phyloP scores from a whole-genome alignment of 2,329 filamentous ascomycete genomes.

The Pseudomassariella vexata region DNA sequence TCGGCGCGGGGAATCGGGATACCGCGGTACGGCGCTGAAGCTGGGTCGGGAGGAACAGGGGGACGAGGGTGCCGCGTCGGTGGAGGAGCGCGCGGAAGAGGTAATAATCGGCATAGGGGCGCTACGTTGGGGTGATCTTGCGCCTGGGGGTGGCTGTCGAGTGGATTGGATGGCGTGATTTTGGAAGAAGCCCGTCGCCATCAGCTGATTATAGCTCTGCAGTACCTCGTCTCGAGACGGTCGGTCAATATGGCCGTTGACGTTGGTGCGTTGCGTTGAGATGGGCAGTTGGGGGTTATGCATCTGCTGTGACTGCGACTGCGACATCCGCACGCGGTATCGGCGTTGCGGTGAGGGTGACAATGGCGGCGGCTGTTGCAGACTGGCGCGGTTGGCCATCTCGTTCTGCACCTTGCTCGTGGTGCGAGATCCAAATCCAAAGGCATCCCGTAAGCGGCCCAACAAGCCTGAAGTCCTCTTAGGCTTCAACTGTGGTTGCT shows the following conservation, averaged over 20 bases:
- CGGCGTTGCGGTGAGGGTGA: no score
- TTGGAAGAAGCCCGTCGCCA: conserved; percentile 53
- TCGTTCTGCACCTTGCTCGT: conserved; percentile 12
- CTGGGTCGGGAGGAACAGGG: conserved; percentile 14
- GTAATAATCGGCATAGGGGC: conserved; percentile 1
- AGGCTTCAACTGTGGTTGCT: conserved; percentile 10
- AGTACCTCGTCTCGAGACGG: conserved; percentile 45
- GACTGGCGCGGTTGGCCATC: conserved; percentile 22
- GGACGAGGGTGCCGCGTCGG: conserved; percentile 25
- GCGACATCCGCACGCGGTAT: conserved; percentile 13
- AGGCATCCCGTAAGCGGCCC: conserved; percentile 21
- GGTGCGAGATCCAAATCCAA: conserved; percentile 13
- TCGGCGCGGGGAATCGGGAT: no score
- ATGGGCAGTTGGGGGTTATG: conserved; percentile 14
- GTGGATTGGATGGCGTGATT: conserved; percentile 53
- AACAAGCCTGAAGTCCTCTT: conserved; percentile 25
- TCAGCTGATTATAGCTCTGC: conserved; percentile 50
- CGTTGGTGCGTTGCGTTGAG: conserved; percentile 1
- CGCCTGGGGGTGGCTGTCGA: conserved; percentile 31
- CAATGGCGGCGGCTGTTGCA: conserved; percentile 20
- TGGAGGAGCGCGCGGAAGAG: no score
- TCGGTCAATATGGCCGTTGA: conserved; percentile 15
- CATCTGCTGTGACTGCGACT: conserved; percentile 20
- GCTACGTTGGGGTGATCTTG: conserved; percentile 3
- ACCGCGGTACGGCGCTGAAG: no score